Percentiles rank a stretch among this genome's conserved stretches.
phyloP scores from a whole-genome alignment of 2,329 filamentous ascomycete genomes.

The Trichoderma oligosporum region DNA sequence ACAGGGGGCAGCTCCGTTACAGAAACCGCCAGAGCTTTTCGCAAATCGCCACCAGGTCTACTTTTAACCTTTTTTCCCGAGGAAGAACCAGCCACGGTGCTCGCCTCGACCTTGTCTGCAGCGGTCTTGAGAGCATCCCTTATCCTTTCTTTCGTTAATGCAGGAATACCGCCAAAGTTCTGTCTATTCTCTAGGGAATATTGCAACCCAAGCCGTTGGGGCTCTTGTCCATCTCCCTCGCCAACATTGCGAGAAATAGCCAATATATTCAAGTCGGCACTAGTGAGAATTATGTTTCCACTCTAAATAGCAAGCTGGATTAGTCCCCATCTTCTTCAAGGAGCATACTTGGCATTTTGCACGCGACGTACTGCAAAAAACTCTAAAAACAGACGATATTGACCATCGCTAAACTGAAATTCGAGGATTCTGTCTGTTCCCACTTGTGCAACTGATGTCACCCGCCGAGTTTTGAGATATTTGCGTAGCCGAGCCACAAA shows the following conservation, averaged over 20 bases:
- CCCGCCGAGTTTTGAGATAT: slow-evolving; percentile 77
- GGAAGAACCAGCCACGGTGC: slow-evolving; percentile 29
- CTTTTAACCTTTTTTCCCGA: slow-evolving; percentile 63
- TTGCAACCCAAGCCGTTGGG: slow-evolving; percentile 69
- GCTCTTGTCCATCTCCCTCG: slow-evolving; percentile 79
- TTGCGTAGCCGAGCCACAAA: slow-evolving; percentile 87
- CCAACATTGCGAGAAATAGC: slow-evolving; percentile 75
- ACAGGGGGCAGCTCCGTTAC: slow-evolving; percentile 88
- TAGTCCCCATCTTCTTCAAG: not conserved
- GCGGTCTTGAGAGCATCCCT: slow-evolving; percentile 64
- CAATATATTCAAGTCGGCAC: slow-evolving; percentile 76
- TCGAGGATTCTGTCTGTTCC: slow-evolving; percentile 93
- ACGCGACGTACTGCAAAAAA: slow-evolving; percentile 67
- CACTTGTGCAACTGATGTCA: slow-evolving; percentile 78
- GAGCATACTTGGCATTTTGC: not conserved
- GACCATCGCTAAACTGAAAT: slow-evolving; percentile 86
- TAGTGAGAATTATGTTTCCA: slow-evolving; percentile 91
- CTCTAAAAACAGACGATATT: slow-evolving; percentile 83
- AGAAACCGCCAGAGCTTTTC: slow-evolving; percentile 75
- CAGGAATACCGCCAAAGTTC: slow-evolving; percentile 73
- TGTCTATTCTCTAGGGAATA: slow-evolving; percentile 81
- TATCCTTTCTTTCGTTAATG: slow-evolving; percentile 70
- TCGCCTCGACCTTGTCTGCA: slow-evolving; percentile 54
- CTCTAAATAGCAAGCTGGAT: slow-evolving; percentile 40
- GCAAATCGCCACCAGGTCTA: slow-evolving; percentile 70